A percentile compares a stretch with the other conserved stretches of the same genome.
phyloP scores from a whole-genome alignment of 371 early-diverging fungal species.

The Rhizomucor pusillus region DNA sequence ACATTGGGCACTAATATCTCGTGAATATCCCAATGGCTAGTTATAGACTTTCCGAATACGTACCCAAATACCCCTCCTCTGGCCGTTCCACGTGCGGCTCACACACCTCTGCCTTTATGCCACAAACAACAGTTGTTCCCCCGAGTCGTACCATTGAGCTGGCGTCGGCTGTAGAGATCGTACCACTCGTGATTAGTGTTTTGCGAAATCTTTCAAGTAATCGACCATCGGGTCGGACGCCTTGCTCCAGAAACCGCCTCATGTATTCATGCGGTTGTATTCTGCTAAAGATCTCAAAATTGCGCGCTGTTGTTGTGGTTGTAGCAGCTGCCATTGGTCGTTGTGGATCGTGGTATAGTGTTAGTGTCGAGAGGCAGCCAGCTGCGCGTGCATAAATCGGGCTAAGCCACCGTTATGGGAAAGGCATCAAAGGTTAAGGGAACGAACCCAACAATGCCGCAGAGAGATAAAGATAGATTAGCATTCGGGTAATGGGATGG shows the following conservation, averaged over 20 bases:
- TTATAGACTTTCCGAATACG: background rate
- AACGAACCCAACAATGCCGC: background rate
- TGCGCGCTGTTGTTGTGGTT: slow-evolving; percentile 16
- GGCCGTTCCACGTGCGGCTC: slow-evolving; percentile 73
- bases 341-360: background rate
- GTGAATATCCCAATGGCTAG: too few relatives aligned
- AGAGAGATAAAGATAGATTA: background rate
- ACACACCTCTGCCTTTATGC: slow-evolving; percentile 93
- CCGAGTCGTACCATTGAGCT: slow-evolving; percentile 89
- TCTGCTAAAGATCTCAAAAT: slow-evolving; percentile 56
- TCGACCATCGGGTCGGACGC: slow-evolving; percentile 86
- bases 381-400: background rate
- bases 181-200: slow-evolving; percentile 59
- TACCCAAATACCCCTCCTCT: slow-evolving; percentile 79
- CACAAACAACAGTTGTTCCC: slow-evolving; percentile 88
- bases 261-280: slow-evolving; percentile 90
- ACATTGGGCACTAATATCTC: slow-evolving; percentile 78
- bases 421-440: background rate
- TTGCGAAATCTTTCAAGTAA: slow-evolving; percentile 58
- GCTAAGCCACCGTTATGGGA: slow-evolving; percentile 8
- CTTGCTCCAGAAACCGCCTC: slow-evolving; percentile 75
- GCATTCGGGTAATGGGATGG: background rate
- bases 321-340: slow-evolving; percentile 6
- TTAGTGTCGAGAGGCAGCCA: background rate
- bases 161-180: slow-evolving; percentile 82